Evolutionary conservation across 1,139 yeast species (phyloP), one percentile per base, ranked within the genome.

Genomic region (Arxiozyma slooffiae): DNA sequence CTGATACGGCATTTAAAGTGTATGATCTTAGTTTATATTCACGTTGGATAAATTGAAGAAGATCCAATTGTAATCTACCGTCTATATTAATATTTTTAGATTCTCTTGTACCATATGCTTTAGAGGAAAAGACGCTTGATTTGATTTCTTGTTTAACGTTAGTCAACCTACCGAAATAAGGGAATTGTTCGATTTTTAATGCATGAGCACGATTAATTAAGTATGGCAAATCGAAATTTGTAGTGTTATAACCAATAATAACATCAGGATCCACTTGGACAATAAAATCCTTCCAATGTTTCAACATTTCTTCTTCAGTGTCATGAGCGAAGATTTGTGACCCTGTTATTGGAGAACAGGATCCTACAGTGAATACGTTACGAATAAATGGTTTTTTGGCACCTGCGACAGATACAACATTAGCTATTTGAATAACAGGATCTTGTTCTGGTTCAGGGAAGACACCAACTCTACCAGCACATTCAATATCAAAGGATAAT

Each of bases 391-490:
- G 98, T 51, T 80, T 77, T n/a, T 72, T 62, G 4, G 61, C 61
- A 48, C 97, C 98, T 52, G 84, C 84, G 50, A 77, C 74, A 63
- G 85, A 84, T 2, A 92, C 95, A 23, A 90, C 96, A 62, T 89
- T 92, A 4, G 98, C 98, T 57, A 94, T 92, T 68, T 94, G 98
- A 63, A 94, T 94, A 8, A 94, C 96, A 0, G 96, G 85, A 69
- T 94, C 99, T 47, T 81, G 78, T 54, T 86, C 85, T 1, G 99
- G 85, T 65, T 94, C 98, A 0, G 99, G 98, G 67, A 94, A 94
- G 20, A 92, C 78, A 49, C 98, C 98, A 57, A 88, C 86, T 68
- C 99, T 80, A 48, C 98, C 98, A 7, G 98, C 95, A 77, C 99
- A 94, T 70, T 94, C 99, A 55, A 94, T 92, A 73, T 94, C 98